A percentile compares a stretch with the other conserved stretches of the same genome.
These are phyloP conservation scores for Apodospora peruviana DNA, from an alignment of 495 filamentous ascomycete species.

Conservation along the genomic window DNA sequence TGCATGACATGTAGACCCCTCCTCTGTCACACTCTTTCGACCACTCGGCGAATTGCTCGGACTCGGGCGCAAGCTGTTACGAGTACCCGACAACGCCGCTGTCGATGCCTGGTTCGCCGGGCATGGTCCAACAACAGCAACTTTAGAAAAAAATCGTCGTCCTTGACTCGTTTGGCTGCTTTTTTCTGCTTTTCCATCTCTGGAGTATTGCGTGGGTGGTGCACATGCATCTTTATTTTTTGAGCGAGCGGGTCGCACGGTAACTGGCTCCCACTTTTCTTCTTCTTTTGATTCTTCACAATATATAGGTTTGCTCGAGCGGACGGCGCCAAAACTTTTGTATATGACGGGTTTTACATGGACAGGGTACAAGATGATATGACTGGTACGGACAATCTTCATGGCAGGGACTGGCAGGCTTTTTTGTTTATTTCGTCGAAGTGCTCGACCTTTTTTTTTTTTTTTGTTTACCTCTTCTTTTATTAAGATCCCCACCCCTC, in stretches of 20 bases:
- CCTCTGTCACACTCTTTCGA: slow-evolving; percentile 78
- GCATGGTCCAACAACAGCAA: slow-evolving; percentile 21
- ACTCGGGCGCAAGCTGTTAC: slow-evolving; percentile 49
- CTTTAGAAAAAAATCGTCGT: background rate
- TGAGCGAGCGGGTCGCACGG: too few species aligned
- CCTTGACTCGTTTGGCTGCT: background rate
- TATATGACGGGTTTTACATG: too few species aligned
- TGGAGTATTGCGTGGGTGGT: background rate
- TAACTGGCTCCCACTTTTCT: background rate
- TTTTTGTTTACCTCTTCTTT: background rate
- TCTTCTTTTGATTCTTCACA: background rate
- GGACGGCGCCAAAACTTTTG: too few species aligned
- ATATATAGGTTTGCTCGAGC: background rate
- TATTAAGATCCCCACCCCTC: background rate
- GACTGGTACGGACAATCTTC: too few species aligned
- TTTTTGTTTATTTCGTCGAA: background rate
- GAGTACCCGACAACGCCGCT: slow-evolving; percentile 62
- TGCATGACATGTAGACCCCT: slow-evolving; percentile 61
- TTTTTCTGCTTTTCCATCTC: background rate
- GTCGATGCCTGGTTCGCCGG: slow-evolving; percentile 62
- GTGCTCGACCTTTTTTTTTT: background rate
- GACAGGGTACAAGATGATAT: too few species aligned
- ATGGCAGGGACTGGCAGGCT: background rate
- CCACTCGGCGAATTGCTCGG: slow-evolving; percentile 59
- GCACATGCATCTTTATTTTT: too few species aligned